Percentiles rank a stretch among this genome's conserved stretches.
These are phyloP conservation scores for Beauveria rudraprayagi DNA, from an alignment of 2,329 filamentous ascomycete species.

Conservation along the genomic window DNA sequence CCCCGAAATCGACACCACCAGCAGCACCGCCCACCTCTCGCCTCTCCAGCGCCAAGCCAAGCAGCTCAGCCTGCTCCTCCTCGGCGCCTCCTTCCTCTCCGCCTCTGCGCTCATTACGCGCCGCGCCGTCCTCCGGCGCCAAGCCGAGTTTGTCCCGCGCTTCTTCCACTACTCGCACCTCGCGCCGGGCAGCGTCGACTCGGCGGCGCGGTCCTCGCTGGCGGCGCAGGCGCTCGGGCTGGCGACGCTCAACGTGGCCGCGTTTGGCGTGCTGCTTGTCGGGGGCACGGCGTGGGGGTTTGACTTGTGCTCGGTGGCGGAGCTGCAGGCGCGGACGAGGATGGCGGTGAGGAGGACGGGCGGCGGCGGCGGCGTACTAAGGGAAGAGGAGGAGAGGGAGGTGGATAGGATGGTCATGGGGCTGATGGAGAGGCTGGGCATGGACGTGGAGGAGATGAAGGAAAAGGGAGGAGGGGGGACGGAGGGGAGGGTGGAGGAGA, in stretches of 20 bases:
- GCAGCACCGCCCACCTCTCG: constrained; percentile 20
- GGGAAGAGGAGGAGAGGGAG: constrained; percentile 47
- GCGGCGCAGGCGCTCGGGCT: constrained; percentile 77
- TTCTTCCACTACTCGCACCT: constrained; percentile 59
- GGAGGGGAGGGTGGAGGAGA: background rate
- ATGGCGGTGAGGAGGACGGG: constrained; percentile 28
- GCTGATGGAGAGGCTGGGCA: constrained; percentile 44
- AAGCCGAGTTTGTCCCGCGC: constrained; percentile 52
- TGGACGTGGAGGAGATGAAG: constrained; percentile 16
- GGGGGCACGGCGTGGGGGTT: constrained; percentile 71
- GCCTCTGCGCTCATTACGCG: constrained; percentile 65
- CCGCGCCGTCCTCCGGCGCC: constrained; percentile 59
- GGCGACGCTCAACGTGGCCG: constrained; percentile 78
- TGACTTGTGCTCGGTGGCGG: constrained; percentile 63
- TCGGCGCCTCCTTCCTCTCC: constrained; percentile 67
- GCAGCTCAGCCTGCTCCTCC: constrained; percentile 63
- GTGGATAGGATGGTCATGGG: constrained; percentile 55
- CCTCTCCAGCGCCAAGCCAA: constrained; percentile 42
- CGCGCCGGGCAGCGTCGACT: constrained; percentile 19
- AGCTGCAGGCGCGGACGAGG: constrained; percentile 49
- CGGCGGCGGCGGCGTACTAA: constrained; percentile 11
- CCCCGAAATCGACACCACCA: constrained; percentile 16
- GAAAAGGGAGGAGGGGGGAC: constrained; percentile 15
- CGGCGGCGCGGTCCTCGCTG: constrained; percentile 42
- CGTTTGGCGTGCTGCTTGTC: constrained; percentile 63